Percentiles rank a stretch among this genome's conserved stretches.
Evolutionary conservation across 345 rosid species (phyloP).

Genomic region (Rhodamnia argentea): DNA sequence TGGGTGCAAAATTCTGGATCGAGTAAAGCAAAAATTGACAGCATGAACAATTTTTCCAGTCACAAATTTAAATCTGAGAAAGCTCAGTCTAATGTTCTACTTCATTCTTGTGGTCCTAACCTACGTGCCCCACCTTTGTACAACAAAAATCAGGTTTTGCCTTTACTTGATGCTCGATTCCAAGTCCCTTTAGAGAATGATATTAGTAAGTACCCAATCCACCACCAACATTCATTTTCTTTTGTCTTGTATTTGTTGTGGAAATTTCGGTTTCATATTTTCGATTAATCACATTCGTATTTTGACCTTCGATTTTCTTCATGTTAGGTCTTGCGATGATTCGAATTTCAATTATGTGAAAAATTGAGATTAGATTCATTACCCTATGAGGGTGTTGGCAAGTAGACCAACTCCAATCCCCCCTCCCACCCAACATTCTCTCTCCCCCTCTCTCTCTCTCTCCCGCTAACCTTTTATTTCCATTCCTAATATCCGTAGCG

Average conservation of each 20-base stretch:
- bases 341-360: not conserved
- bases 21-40: not conserved
- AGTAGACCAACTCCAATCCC: no score
- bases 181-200: not conserved
- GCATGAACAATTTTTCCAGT: not conserved
- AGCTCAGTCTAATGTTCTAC: not conserved
- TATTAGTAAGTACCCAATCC: not conserved
- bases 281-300: not conserved
- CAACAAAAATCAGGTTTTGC: not conserved
- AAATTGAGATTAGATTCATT: not conserved
- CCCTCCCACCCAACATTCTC: no score
- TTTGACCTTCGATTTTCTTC: not conserved
- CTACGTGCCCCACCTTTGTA: not conserved
- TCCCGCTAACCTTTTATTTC: no score
- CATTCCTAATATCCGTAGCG: no score
- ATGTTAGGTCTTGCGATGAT: fast-evolving
- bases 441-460: no score
- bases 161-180: not conserved
- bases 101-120: not conserved
- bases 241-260: not conserved
- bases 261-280: not conserved
- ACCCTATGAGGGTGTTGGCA: no score
- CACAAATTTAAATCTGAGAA: not conserved
- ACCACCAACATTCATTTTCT: not conserved
- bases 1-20: not conserved